Conservation (phyloP, 1,139 yeast species). For the Blastobotrys petasosporus region DNA sequence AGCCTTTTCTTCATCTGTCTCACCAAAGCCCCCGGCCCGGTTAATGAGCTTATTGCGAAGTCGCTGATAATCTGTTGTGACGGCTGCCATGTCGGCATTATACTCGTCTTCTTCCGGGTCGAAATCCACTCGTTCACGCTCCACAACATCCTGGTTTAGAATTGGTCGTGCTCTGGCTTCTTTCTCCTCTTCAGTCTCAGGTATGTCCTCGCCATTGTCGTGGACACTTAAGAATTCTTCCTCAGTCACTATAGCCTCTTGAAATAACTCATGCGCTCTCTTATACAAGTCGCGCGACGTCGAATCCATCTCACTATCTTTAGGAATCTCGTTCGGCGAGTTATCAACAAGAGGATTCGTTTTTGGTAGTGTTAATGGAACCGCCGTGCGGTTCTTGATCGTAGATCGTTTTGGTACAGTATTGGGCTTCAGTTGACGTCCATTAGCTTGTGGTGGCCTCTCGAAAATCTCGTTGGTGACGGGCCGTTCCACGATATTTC, state of each 20-base stretch:
- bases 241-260: conserved; percentile 31
- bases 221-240: conserved; percentile 31
- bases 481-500: conserved; percentile 13
- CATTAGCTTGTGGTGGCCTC: background rate
- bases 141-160: conserved; percentile 3
- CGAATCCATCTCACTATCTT: background rate
- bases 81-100: conserved; percentile 28
- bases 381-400: too few species aligned
- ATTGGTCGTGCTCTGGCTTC: conserved; percentile 20
- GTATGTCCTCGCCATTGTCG: conserved; percentile 16
- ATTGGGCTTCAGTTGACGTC: background rate
- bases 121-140: conserved; percentile 4
- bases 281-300: conserved; percentile 18
- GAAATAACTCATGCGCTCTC: conserved; percentile 26
- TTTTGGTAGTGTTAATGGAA: too few species aligned
- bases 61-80: conserved; percentile 52
- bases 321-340: background rate
- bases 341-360: conserved; percentile 2
- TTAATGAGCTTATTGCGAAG: conserved; percentile 50
- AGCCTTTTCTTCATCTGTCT: conserved; percentile 48
- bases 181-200: conserved; percentile 11
- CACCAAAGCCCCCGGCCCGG: conserved; percentile 44
- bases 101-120: conserved; percentile 14
- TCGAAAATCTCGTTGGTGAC: conserved; percentile 8
- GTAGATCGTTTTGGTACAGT: background rate